Conservation (phyloP, 139 green algal species). For the Chlamydomonas sp. region DNA sequence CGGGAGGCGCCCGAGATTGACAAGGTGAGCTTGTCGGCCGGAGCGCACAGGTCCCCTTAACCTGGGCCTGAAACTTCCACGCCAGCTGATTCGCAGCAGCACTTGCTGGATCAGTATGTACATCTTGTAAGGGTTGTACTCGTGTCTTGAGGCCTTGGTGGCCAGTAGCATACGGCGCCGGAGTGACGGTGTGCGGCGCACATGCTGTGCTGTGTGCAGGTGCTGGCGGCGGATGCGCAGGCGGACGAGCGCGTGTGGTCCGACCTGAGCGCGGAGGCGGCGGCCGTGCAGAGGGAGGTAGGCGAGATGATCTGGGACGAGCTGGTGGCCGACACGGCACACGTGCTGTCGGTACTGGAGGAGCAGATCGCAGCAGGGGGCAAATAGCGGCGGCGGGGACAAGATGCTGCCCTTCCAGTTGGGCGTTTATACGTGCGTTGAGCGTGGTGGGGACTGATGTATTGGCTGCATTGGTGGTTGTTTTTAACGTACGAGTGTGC, state of each 20-base stretch:
- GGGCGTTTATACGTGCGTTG: too few species aligned
- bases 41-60: not conserved
- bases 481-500: too few species aligned
- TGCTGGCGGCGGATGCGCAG: slow-evolving; percentile 17
- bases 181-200: not conserved
- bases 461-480: too few species aligned
- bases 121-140: not conserved
- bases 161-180: not conserved
- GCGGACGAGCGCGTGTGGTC: slow-evolving; percentile 29
- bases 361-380: not conserved
- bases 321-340: slow-evolving; percentile 41
- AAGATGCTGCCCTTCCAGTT: too few species aligned
- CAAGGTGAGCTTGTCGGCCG: slow-evolving; percentile 8
- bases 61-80: too few species aligned
- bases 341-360: slow-evolving; percentile 32
- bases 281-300: slow-evolving; percentile 50
- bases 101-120: not conserved
- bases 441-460: too few species aligned
- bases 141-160: not conserved
- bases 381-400: not conserved
- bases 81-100: not conserved
- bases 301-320: slow-evolving; percentile 38
- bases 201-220: slow-evolving; percentile 10
- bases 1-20: slow-evolving; percentile 1
- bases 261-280: slow-evolving; percentile 46